Evolutionary conservation across 202 grass and related monocot genomes (phyloP), one percentile per base, ranked within the genome.

Genomic region (Panicum virgatum): DNA sequence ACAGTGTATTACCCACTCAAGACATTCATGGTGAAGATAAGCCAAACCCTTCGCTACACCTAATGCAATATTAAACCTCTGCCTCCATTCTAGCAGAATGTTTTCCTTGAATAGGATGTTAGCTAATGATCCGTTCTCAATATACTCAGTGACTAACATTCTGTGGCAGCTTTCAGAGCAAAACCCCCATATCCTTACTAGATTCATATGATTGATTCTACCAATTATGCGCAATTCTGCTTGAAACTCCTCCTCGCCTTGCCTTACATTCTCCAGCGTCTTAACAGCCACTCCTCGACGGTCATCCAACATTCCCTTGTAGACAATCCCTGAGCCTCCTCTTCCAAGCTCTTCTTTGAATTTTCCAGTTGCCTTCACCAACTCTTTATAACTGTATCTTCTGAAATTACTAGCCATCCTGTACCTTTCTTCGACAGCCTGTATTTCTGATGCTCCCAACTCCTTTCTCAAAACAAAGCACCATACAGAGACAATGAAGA

Each of bases 11-110:
- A 87, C 70, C 85, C 85, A 87, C 66, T 87, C 78, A 5, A 87
- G 59, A 67, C 85, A 87, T 69, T 80, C 86, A 42, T 88, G 81
- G 66, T 84, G 80, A 83, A 84, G 86, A 51, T 88, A 86, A n/a
- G 84, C 76, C 29, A 86, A 65, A 12, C 84, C 84, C 57, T 81
- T 87, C 9, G 67, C 77, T 20, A 82, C 47, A 51, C 85, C 78
- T 34, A 81, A 6, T 20, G 69, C 79, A 25, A 81, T 81, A 34
- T 81, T 54, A 67, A 57, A 81, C 53, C 78, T 88, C 42, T 86
- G 76, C 46, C 65, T 72, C 84, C 84, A 82, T 15, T 39, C 38
- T 47, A 88, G 53, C 37, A 88, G 54, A 43, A 65, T 46, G 16
- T n/a, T 36, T 4, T 67, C 27, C 3, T 73, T 69, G 34, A 81